These are phyloP conservation scores for Fusarium compactum DNA, from an alignment of 2,329 filamentous ascomycete genomes.

Conservation along the genomic window DNA sequence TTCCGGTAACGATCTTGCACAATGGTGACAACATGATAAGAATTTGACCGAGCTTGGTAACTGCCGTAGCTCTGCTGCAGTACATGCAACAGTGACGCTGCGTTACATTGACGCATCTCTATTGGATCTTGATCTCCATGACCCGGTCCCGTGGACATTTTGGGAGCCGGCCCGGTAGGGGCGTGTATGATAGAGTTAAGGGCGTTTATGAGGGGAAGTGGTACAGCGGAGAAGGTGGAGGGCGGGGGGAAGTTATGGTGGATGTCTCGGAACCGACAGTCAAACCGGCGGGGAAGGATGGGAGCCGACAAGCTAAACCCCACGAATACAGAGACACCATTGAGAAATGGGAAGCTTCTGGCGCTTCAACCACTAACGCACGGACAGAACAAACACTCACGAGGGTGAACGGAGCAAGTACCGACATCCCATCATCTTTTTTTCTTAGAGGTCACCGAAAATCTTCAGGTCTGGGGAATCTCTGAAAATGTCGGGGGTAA, in stretches of 20 bases:
- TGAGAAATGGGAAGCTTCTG: slow-evolving; percentile 30
- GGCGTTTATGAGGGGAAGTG: slow-evolving; percentile 27
- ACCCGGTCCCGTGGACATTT: slow-evolving; percentile 31
- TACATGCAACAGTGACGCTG: slow-evolving; percentile 18
- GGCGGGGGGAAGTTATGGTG: not conserved
- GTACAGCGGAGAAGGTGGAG: not conserved
- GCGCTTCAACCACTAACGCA: slow-evolving; percentile 27
- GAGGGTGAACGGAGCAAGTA: slow-evolving; percentile 1
- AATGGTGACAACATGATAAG: slow-evolving; percentile 26
- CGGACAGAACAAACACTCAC: not conserved
- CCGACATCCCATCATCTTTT: slow-evolving; percentile 9
- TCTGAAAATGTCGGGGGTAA: slow-evolving; percentile 24
- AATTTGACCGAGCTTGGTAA: slow-evolving; percentile 26
- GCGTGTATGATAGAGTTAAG: slow-evolving; percentile 26
- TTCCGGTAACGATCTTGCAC: slow-evolving; percentile 29
- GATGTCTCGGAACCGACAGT: slow-evolving; percentile 23
- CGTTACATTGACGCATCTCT: not conserved
- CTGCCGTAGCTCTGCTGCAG: not conserved
- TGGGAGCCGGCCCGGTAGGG: slow-evolving; percentile 37
- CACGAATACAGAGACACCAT: slow-evolving; percentile 11
- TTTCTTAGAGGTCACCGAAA: slow-evolving; percentile 6
- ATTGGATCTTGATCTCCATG: slow-evolving; percentile 13
- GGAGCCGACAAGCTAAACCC: slow-evolving; percentile 26
- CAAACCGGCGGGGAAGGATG: slow-evolving; percentile 23
- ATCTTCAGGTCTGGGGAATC: slow-evolving; percentile 25